phyloP scores from a whole-genome alignment of 257 asterid genomes.

The Solanum ahanhuiri region DNA sequence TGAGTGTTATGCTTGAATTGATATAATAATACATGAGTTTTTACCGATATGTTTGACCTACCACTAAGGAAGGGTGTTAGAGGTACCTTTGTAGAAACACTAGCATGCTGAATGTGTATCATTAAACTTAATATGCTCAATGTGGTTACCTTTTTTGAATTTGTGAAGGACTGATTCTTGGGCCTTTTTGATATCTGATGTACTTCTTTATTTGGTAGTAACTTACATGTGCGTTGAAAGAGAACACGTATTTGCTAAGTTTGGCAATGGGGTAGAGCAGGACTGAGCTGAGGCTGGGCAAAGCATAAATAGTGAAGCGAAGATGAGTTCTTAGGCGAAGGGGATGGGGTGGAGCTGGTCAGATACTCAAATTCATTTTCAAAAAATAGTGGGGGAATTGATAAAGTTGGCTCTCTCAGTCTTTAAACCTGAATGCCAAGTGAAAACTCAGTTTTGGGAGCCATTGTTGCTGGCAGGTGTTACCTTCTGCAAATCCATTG shows the following conservation, averaged over 20 bases:
- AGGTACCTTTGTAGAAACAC: neutral
- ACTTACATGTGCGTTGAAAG: neutral
- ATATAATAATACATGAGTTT: neutral
- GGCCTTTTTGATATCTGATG: neutral
- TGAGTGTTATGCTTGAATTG: neutral
- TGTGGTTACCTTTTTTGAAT: neutral
- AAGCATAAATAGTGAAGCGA: neutral
- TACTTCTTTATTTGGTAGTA: neutral
- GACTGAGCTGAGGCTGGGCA: neutral
- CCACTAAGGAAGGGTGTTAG: neutral
- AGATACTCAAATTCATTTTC: neutral
- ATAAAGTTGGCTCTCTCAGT: neutral
- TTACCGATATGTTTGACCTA: neutral
- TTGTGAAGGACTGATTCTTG: neutral
- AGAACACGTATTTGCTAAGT: neutral
- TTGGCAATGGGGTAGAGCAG: neutral
- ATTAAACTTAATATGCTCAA: neutral
- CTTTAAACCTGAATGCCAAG: neutral
- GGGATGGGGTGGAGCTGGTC: neutral
- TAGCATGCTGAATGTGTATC: neutral
- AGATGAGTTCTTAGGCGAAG: neutral
- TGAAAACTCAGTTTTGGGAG: neutral
- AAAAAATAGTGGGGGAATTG: neutral
- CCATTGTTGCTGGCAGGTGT: neutral
- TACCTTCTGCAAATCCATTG: neutral